These are phyloP conservation scores for Dipodascus albidus DNA, from an alignment of 805 yeast genomes.

Conservation along the genomic window DNA sequence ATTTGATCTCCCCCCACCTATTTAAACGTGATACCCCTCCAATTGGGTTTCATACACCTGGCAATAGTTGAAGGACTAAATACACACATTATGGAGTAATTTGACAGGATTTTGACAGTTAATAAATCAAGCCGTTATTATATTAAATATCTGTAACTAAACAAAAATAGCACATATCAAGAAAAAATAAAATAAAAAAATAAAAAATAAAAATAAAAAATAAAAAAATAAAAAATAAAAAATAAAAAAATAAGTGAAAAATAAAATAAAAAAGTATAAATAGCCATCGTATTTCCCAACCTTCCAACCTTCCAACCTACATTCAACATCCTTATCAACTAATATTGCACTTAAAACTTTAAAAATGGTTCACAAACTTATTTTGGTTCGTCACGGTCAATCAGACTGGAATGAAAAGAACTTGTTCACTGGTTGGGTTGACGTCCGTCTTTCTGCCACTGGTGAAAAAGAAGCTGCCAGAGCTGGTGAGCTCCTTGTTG, in stretches of 20 bases:
- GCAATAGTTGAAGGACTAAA: too few species aligned
- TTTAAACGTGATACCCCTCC: background rate
- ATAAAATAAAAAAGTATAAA: background rate
- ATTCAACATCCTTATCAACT: background rate
- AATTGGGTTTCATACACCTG: too few species aligned
- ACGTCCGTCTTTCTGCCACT: slow-evolving; percentile 68
- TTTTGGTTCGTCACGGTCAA: slow-evolving; percentile 97
- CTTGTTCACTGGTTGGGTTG: slow-evolving; percentile 99
- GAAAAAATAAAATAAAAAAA: too few species aligned
- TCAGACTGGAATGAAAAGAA: slow-evolving; percentile 98
- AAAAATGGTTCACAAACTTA: slow-evolving; percentile 41
- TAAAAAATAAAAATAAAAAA: too few species aligned
- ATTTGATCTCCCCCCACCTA: background rate
- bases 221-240: too few species aligned
- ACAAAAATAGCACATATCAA: background rate
- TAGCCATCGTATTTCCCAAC: background rate
- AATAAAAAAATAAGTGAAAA: too few species aligned
- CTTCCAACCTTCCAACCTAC: background rate
- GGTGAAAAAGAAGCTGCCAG: slow-evolving; percentile 87
- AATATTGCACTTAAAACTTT: background rate
- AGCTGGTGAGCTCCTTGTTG: slow-evolving; percentile 88
- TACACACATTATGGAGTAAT: too few species aligned
- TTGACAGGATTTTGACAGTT: too few species aligned
- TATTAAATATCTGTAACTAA: too few species aligned
- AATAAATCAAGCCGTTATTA: too few species aligned